These are phyloP conservation scores for Yamadazyma atmosphaerica DNA, from an alignment of 1,139 yeast species.

Conservation along the genomic window DNA sequence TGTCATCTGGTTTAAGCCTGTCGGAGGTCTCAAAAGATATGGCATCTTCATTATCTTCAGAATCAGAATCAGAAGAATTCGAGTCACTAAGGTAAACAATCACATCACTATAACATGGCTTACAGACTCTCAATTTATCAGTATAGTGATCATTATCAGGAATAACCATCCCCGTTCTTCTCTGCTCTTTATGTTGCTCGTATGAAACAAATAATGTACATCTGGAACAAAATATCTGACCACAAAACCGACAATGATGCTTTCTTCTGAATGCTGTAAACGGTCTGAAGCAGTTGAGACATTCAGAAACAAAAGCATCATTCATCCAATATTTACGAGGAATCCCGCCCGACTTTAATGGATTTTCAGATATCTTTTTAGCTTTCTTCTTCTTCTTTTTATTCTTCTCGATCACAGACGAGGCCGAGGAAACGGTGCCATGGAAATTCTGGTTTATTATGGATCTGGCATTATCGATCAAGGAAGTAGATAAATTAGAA, in stretches of 20 bases:
- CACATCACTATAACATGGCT: conserved; percentile 73
- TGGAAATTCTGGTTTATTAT: conserved; percentile 32
- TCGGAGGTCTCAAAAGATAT: conserved; percentile 17
- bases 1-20: conserved; percentile 20
- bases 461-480: conserved; percentile 42
- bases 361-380: conserved; percentile 44
- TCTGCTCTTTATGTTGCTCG: conserved; percentile 56
- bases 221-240: conserved; percentile 89
- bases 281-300: conserved; percentile 72
- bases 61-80: conserved; percentile 30
- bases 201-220: conserved; percentile 83
- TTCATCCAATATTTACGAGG: conserved; percentile 89
- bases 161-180: conserved; percentile 21
- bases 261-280: conserved; percentile 82
- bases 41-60: conserved; percentile 20
- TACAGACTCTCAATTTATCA: conserved; percentile 78
- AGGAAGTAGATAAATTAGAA: conserved; percentile 33
- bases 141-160: conserved; percentile 35
- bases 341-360: conserved; percentile 49
- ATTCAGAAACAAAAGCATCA: conserved; percentile 80
- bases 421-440: conserved; percentile 33
- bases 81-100: conserved; percentile 68
- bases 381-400: conserved; percentile 28
- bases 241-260: conserved; percentile 95
- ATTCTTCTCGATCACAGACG: conserved; percentile 23